Evolutionary conservation across 139 green algal species (phyloP).

Genomic region (Tetradesmus obliquus): DNA sequence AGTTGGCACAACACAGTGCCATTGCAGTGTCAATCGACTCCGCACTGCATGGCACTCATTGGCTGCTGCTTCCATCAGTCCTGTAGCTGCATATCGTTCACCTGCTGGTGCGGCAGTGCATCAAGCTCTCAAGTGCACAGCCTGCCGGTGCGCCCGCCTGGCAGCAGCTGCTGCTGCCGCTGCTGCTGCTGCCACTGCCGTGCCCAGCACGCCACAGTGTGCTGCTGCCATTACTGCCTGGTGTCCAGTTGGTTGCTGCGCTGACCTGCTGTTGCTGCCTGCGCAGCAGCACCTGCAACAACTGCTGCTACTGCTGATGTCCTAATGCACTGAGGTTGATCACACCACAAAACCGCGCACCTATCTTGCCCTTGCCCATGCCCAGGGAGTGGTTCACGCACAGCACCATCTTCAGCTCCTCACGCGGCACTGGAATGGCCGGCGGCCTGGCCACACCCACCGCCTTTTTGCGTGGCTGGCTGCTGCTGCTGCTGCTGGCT

Average conservation of each 20-base stretch:
- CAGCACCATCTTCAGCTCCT: constrained; percentile 73
- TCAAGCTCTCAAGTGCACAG: no score
- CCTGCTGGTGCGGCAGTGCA: no score
- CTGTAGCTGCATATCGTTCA: no score
- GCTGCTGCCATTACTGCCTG: background rate
- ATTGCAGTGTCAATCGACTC: background rate
- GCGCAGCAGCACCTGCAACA: no score
- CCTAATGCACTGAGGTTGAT: no score
- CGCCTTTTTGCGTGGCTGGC: background rate
- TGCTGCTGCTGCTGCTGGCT: background rate
- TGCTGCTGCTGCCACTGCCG: no score
- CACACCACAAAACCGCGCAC: constrained; percentile 36
- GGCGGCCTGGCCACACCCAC: background rate
- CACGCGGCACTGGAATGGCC: constrained; percentile 24
- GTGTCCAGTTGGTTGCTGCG: background rate
- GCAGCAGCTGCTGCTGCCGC: no score
- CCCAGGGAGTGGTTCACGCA: constrained; percentile 75
- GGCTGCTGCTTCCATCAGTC: no score
- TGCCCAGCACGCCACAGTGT: background rate
- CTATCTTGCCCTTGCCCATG: constrained; percentile 87
- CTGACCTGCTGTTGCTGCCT: no score
- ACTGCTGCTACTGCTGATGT: background rate
- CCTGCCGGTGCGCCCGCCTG: no score
- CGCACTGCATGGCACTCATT: no score
- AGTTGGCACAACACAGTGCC: no score